A percentile compares a stretch with the other conserved stretches of the same genome.
These are phyloP conservation scores for Cercophora sp. DNA, from an alignment of 495 filamentous ascomycete genomes.

Conservation along the genomic window DNA sequence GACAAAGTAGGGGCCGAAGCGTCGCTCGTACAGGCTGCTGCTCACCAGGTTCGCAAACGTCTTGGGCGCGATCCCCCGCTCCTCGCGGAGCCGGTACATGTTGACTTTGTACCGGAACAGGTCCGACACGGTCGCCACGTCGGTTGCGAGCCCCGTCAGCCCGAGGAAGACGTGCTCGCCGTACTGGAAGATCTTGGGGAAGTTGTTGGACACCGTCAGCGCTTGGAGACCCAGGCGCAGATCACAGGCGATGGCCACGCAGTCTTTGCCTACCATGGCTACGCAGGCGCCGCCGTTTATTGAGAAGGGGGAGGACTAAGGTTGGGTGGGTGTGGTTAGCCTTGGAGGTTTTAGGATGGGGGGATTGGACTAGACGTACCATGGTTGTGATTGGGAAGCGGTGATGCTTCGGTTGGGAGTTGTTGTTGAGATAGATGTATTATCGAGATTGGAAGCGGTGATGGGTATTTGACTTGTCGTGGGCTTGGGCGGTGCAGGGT, in stretches of 20 bases:
- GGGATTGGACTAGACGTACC: slow-evolving; percentile 15
- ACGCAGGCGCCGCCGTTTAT: slow-evolving; percentile 97
- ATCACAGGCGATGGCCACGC: slow-evolving; percentile 98
- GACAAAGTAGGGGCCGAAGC: slow-evolving; percentile 96
- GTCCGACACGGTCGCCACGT: slow-evolving; percentile 90
- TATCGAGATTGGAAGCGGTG: too few relatives aligned
- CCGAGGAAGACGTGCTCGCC: slow-evolving; percentile 88
- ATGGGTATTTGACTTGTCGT: too few relatives aligned
- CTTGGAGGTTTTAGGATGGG: not conserved
- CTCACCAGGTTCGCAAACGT: slow-evolving; percentile 96
- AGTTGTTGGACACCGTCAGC: slow-evolving; percentile 97
- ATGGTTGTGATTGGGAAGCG: too few relatives aligned
- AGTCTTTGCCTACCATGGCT: slow-evolving; percentile 99
- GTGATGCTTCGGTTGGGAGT: too few relatives aligned
- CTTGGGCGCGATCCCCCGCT: slow-evolving; percentile 87
- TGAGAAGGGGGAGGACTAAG: slow-evolving; percentile 73
- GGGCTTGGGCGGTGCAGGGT: too few relatives aligned
- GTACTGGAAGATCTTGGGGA: slow-evolving; percentile 99
- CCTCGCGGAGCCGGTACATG: slow-evolving; percentile 98
- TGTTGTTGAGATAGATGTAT: too few relatives aligned
- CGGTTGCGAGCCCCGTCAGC: slow-evolving; percentile 91
- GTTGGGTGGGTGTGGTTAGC: not conserved
- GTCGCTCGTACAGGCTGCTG: slow-evolving; percentile 82
- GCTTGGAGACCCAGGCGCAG: slow-evolving; percentile 95
- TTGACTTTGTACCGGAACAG: slow-evolving; percentile 99